Base-by-base conservation (phyloP, 768 basidiomycete genomes). In the Sarcodon sp. region DNA sequence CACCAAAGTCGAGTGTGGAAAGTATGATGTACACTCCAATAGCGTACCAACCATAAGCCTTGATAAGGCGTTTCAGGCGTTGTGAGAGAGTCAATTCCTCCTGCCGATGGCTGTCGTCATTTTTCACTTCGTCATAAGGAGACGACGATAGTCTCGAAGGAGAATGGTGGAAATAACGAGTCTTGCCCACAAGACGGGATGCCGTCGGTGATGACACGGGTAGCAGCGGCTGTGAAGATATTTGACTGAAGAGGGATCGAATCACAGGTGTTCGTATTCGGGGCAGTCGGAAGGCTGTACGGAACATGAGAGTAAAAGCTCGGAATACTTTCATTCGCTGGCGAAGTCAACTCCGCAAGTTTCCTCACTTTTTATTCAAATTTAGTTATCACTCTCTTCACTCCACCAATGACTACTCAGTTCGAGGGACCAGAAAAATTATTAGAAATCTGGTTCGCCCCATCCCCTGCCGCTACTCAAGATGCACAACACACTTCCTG, bases 341-440 rank as follows among this genome's bases (percentile, higher is more conserved):
- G 27, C 27, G 39, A 41, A 27, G 39, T 41, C 11, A 8, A 27
- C 13, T 41, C 16, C 39, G 16, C 16, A 41, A 38, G n/a, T 27
- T 6, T 9, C 11, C n/a, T 5, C 2, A 38, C 5, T 18, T 18
- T 38, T 38, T 38, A 13, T 38, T 38, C 18, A 13, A 16, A 9
- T 41, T 41, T 41, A 16, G 8, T 41, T 41, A 16, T 41, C 13
- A 16, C 27, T 13, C 39, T 27, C 27, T 11, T 9, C 13, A 15
- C 39, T 15, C 38, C 5, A 41, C 15, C 39, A 13, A 41, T 41
- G 39, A 7, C 39, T 44, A 65, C 74, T 34, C 84, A 86, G 11
- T 94, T 93, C 56, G 91, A 93, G 64, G 92, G 92, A 16, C 86
- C 91, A 51, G 92, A 94, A 69, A 94, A 94, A 62, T 76, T 97